A percentile compares a stretch with the other conserved stretches of the same genome.
Evolutionary conservation across 148 eudicot species (phyloP).

Genomic region (Arctostaphylos glauca): DNA sequence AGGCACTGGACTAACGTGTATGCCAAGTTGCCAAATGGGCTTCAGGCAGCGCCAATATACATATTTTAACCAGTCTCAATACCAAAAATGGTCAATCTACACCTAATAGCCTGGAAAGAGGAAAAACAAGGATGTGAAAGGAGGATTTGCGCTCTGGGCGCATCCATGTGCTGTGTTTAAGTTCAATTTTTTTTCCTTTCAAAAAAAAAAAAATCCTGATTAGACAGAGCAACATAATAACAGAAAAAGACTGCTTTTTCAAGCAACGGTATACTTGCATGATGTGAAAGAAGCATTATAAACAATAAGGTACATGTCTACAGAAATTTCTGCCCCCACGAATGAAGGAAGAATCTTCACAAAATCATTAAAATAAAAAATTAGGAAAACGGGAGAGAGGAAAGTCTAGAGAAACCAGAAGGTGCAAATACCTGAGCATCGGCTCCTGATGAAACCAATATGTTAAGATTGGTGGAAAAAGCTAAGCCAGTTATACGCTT

Average conservation of each 20-base stretch:
- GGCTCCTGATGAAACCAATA: slow-evolving; percentile 86
- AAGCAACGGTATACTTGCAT: not conserved
- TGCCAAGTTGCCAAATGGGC: not conserved
- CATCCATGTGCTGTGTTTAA: not conserved
- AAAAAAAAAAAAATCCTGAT: not conserved
- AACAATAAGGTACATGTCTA: not conserved
- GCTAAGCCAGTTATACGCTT: slow-evolving; percentile 82
- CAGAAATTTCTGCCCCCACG: not conserved
- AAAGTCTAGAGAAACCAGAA: not conserved
- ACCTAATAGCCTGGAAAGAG: slow-evolving; percentile 12
- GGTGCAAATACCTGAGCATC: slow-evolving; percentile 72
- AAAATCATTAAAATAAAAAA: not conserved
- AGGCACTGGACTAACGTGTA: not conserved
- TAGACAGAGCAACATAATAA: not conserved
- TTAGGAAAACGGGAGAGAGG: not conserved
- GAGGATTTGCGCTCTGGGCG: not conserved
- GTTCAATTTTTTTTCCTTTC: not conserved
- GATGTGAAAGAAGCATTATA: not conserved
- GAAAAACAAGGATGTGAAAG: not conserved
- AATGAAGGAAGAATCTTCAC: not conserved
- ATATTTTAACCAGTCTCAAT: slow-evolving; percentile 6
- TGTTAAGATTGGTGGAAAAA: slow-evolving; percentile 64
- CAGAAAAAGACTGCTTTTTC: not conserved
- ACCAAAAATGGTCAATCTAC: not conserved
- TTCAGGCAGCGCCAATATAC: not conserved